Evolutionary conservation across 208 protist genomes (phyloP), one percentile per base, ranked within the genome.

Genomic region (Crithidia fasciculata): DNA sequence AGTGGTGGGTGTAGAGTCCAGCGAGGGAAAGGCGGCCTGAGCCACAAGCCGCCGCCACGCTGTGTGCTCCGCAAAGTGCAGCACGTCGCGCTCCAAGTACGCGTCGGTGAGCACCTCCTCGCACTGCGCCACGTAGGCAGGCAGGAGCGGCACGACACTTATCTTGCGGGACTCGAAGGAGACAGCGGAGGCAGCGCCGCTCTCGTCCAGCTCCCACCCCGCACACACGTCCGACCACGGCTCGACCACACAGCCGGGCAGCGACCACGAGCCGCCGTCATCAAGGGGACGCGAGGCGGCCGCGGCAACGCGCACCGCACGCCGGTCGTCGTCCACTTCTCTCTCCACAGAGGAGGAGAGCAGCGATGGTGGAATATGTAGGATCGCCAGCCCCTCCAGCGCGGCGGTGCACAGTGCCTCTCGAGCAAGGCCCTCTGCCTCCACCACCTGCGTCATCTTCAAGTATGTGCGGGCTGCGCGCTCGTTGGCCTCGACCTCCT

Each of bases 21-120:
- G 45, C 45, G 45, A 13, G 45, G 45, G 9, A 8, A 49, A 13
- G 12, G 45, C 9, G 45, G 45, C 4, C 36, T 15, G 39, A 10
- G 10, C 18, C 2, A 80, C 10, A 10, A 80, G 9, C 3, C 52
- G 68, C 37, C 71, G 64, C 74, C 74, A 80, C 54, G 70, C 74
- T 7, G 47, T 39, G 41, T 80, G 59, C 62, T 80, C 74, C 36
- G 39, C 45, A 62, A 80, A 80, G 68, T 80, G 74, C 12, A 80
- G 40, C 13, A 47, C 41, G 44, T 80, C 74, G 49, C 74, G 67
- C 69, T 74, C 54, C 15, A 80, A 6, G 62, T 74, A 80, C 9
- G 74, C 74, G 10, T 74, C 74, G 9, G 60, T 36, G 18, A 80
- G 44, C 37, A 80, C 28, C 18, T 74, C 74, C 56, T 80, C 74